Evolutionary conservation across 345 rosid genomes (phyloP), one percentile per base, ranked within the genome.

Genomic region (Leavenworthia alabamica): DNA sequence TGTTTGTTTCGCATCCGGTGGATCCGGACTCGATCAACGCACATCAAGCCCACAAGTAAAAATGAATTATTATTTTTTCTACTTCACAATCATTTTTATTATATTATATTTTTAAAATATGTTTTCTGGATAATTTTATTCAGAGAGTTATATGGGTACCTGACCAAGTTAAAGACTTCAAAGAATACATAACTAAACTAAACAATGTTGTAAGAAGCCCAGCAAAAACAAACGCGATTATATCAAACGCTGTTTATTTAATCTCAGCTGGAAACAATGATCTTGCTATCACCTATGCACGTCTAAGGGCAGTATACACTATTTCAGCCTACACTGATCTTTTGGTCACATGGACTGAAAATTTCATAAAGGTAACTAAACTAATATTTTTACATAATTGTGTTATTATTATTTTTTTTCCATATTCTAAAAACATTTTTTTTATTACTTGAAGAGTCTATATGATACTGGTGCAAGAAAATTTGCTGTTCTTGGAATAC

Each of bases 401-500:
- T 3, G 2, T 9, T 31, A 2, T 6, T 20, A 5, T 51, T 22
- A 22, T 3, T 22, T 22, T 22, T 22, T 15, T 16, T 31, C 56
- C 2, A 9, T 6, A 52, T 17, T 31, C 10, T 52, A 32, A 17
- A 17, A 3, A 7, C 5, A 1, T 5, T 24, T 1, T 6, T 13
- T 51, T 23, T 11, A 20, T 20, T 56, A 24, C 42, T 20, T 56
- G 35, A 26, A 56, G 49, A 40, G 35, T 40, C 75, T 83, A 0
- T 71, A 81, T 36, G 71, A 57, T 29, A 3, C 79, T 1, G 91
- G 91, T 45, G 89, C 86, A n/a, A 77, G 84, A 60, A 83, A 73
- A 40, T 75, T 83, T 12, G 84, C 63, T 27, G 68, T 81, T 2
- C 1, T 80, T 52, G 58, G 58, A 33, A 19, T 27, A 52, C 15